Conservation (phyloP, 2,329 filamentous ascomycete genomes). For the Fusarium liriodendri region DNA sequence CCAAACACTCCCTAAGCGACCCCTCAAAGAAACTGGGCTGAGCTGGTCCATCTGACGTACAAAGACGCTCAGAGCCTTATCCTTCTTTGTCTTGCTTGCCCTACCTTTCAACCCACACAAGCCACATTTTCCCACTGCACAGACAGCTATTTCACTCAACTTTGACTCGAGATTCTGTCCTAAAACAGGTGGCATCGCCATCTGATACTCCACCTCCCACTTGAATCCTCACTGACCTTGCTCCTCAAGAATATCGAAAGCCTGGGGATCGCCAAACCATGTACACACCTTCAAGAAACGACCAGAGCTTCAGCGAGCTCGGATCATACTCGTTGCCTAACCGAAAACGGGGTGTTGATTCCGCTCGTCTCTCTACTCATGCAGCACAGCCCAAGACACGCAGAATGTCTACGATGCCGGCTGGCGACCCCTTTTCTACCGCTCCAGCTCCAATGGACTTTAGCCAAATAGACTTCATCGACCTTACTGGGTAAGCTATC, state of each 20-base stretch:
- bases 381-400: conserved; percentile 47
- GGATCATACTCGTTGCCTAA: conserved; percentile 39
- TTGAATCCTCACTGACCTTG: conserved; percentile 19
- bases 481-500: conserved; percentile 55
- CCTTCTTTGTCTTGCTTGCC: neutral
- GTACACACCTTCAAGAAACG: conserved; percentile 29
- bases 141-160: neutral
- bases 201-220: neutral
- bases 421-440: conserved; percentile 13
- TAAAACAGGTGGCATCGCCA: neutral
- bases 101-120: neutral
- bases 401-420: conserved; percentile 43
- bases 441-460: conserved; percentile 28
- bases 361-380: conserved; percentile 24
- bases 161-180: neutral
- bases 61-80: neutral
- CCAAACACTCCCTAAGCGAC: neutral
- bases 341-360: conserved; percentile 46
- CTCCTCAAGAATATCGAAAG: conserved; percentile 12
- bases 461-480: conserved; percentile 47
- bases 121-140: neutral
- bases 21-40: neutral
- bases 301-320: conserved; percentile 17
- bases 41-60: neutral
- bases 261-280: conserved; percentile 26